Evolutionary conservation across 371 early-diverging fungal genomes (phyloP).

Genomic region (Rhizopus stolonifer): DNA sequence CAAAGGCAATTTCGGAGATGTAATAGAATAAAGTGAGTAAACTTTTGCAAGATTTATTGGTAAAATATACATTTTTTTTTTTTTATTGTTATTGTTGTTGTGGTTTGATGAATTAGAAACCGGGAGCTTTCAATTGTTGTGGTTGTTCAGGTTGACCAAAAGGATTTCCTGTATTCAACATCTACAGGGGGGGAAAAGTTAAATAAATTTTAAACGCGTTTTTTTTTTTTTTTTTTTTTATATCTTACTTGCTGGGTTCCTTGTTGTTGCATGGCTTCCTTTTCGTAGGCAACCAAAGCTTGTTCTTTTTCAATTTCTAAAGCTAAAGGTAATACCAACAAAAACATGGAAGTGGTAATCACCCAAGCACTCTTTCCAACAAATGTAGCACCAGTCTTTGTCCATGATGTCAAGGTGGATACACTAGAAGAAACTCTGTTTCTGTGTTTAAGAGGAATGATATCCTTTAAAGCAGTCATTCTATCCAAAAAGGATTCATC

Average conservation of each 20-base stretch:
- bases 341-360: constrained; percentile 73
- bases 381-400: constrained; percentile 58
- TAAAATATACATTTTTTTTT: no score
- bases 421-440: constrained; percentile 54
- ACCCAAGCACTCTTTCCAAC: constrained; percentile 81
- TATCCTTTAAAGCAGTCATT: constrained; percentile 72
- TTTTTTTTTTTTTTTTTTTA: constrained; percentile 23
- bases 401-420: constrained; percentile 54
- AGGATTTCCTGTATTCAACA: constrained; percentile 30
- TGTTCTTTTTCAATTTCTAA: constrained; percentile 76
- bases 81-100: background rate
- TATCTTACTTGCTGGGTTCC: constrained; percentile 52
- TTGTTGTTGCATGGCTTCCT: constrained; percentile 67
- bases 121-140: constrained; percentile 25
- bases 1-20: no score
- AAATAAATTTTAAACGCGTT: no score
- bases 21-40: no score
- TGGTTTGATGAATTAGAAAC: no score
- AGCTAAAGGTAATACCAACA: constrained; percentile 73
- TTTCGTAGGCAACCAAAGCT: constrained; percentile 75
- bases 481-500: constrained; percentile 73
- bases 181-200: constrained; percentile 26
- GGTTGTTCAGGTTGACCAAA: constrained; percentile 33
- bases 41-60: no score
- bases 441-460: constrained; percentile 71